phyloP scores from a whole-genome alignment of 2,329 filamentous ascomycete species.

The Pseudogymnoascus sp. region DNA sequence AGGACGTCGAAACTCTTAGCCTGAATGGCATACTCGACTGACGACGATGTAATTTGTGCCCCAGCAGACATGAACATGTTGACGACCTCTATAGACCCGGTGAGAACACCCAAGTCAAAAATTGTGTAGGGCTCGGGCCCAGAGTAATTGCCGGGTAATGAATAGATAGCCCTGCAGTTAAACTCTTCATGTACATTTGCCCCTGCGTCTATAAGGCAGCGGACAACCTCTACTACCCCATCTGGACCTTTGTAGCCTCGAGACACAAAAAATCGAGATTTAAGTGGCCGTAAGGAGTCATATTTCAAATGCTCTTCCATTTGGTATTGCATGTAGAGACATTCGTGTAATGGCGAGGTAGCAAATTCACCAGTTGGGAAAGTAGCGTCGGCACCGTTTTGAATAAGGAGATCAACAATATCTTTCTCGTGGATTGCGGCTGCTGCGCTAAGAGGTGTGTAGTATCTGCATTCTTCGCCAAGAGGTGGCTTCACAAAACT shows the following conservation, averaged over 20 bases:
- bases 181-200: neutral
- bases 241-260: neutral
- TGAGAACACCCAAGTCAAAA: neutral
- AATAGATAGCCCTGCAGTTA: too few species aligned
- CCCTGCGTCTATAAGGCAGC: neutral
- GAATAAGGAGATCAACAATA: neutral
- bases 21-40: neutral
- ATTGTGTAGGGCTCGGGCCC: neutral
- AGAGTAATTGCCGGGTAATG: neutral
- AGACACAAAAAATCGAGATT: neutral
- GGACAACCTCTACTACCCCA: neutral
- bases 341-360: neutral
- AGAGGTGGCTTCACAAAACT: neutral
- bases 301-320: rapidly evolving
- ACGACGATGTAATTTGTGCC: neutral
- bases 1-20: neutral
- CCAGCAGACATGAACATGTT: neutral
- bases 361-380: too few species aligned
- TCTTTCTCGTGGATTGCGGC: neutral
- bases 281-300: neutral
- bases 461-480: neutral
- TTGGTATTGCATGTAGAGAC: neutral
- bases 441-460: neutral
- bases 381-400: neutral
- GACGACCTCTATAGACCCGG: neutral